phyloP scores from a whole-genome alignment of 176 grass and related monocot species.

The Tillandsia leiboldiana region DNA sequence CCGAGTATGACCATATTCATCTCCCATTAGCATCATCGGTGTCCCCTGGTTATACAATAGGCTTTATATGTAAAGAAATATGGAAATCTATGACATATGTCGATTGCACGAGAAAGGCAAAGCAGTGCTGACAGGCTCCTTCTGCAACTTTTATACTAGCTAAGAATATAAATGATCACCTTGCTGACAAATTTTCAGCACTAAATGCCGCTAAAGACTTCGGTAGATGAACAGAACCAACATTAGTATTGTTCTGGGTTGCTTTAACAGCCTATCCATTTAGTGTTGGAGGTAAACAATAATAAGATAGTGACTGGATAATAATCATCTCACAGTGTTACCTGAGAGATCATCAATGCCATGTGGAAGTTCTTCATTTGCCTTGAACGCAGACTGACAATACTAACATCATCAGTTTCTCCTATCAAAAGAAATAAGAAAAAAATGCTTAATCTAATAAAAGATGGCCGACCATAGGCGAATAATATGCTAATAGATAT shows the following conservation, averaged over 20 bases:
- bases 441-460: not conserved
- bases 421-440: slow-evolving; percentile 25
- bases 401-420: slow-evolving; percentile 71
- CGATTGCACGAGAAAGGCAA: not conserved
- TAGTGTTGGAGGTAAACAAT: not conserved
- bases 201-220: too few species aligned
- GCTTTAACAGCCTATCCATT: too few species aligned
- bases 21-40: slow-evolving; percentile 99
- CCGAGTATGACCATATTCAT: slow-evolving; percentile 93
- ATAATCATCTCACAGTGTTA: slow-evolving; percentile 21
- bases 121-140: not conserved
- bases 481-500: too few species aligned
- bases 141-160: not conserved
- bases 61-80: too few species aligned
- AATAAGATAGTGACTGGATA: not conserved
- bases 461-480: not conserved
- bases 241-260: not conserved
- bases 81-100: not conserved
- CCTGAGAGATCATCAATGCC: slow-evolving; percentile 92
- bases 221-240: too few species aligned
- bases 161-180: not conserved
- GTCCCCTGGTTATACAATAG: slow-evolving; percentile 45
- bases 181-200: too few species aligned
- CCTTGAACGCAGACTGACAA: slow-evolving; percentile 51
- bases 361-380: slow-evolving; percentile 99